These are phyloP conservation scores for Stachybotrys chlorohalonatus DNA, from an alignment of 2,329 filamentous ascomycete species.

Conservation along the genomic window DNA sequence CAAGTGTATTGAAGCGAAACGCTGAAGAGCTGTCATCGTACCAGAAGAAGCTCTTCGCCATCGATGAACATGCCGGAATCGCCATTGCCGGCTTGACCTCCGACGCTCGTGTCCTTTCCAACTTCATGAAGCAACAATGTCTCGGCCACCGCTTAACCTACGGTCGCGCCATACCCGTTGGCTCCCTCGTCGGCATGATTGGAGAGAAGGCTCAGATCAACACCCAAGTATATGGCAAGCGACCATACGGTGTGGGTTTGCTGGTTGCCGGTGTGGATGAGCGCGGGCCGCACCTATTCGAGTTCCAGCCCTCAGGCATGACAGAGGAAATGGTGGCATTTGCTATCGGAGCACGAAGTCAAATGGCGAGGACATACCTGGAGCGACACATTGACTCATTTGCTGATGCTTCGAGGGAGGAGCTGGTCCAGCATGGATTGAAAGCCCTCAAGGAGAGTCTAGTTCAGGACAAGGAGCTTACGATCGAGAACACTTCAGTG, in stretches of 20 bases:
- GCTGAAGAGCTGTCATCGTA: constrained; percentile 99
- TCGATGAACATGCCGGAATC: constrained; percentile 92
- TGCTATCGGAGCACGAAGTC: constrained; percentile 88
- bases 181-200: constrained; percentile 83
- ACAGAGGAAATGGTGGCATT: constrained; percentile 96
- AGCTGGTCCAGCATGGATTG: constrained; percentile 84
- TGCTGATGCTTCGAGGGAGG: constrained; percentile 64
- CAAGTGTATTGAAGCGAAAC: constrained; percentile 58
- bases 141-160: constrained; percentile 93
- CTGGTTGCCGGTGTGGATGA: constrained; percentile 92
- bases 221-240: constrained; percentile 94
- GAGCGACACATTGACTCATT: constrained; percentile 88
- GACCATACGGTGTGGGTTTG: constrained; percentile 90
- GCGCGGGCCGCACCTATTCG: constrained; percentile 88
- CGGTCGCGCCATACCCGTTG: constrained; percentile 84
- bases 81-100: constrained; percentile 95
- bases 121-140: constrained; percentile 99
- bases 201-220: constrained; percentile 95
- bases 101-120: constrained; percentile 96
- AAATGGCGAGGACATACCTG: constrained; percentile 96
- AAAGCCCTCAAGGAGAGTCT: constrained; percentile 90
- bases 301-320: constrained; percentile 94
- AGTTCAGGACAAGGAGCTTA: constrained; percentile 95
- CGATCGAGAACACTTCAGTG: constrained; percentile 91
- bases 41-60: constrained; percentile 97